phyloP scores from a whole-genome alignment of 768 basidiomycete genomes.

The Termitomyces sp. region DNA sequence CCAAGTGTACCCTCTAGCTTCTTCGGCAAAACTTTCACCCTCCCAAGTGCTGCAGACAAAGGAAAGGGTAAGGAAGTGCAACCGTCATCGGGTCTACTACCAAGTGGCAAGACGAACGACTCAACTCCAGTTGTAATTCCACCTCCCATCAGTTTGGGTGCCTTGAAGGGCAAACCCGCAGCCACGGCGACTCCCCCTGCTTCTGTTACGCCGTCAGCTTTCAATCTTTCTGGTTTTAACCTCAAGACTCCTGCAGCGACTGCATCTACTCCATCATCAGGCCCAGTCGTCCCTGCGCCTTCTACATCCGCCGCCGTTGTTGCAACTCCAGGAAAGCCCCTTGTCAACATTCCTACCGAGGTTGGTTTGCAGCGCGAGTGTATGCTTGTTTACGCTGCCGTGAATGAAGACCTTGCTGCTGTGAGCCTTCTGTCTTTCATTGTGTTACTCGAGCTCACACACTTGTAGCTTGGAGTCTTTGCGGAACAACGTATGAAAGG shows the following conservation, averaged over 20 bases:
- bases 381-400: conserved; percentile 36
- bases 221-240: conserved; percentile 13
- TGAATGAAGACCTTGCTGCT: conserved; percentile 51
- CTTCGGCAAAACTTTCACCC: conserved; percentile 8
- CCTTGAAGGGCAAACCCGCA: background rate
- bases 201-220: conserved; percentile 6
- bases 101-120: background rate
- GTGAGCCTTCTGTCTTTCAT: conserved; percentile 37
- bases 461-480: conserved; percentile 38
- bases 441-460: background rate
- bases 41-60: background rate
- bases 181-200: background rate
- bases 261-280: background rate
- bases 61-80: background rate
- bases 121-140: background rate
- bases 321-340: background rate
- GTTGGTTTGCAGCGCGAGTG: conserved; percentile 73
- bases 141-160: background rate
- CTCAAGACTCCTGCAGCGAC: conserved; percentile 6
- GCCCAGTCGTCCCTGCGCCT: background rate
- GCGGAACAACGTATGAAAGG: conserved; percentile 34
- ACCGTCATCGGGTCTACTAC: background rate
- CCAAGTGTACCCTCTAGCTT: conserved; percentile 1
- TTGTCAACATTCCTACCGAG: conserved; percentile 31
- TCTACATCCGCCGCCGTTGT: conserved; percentile 1